Evolutionary conservation across 1,284 basidiomycete species (phyloP).

Genomic region (Pyrrhoderma noxium): DNA sequence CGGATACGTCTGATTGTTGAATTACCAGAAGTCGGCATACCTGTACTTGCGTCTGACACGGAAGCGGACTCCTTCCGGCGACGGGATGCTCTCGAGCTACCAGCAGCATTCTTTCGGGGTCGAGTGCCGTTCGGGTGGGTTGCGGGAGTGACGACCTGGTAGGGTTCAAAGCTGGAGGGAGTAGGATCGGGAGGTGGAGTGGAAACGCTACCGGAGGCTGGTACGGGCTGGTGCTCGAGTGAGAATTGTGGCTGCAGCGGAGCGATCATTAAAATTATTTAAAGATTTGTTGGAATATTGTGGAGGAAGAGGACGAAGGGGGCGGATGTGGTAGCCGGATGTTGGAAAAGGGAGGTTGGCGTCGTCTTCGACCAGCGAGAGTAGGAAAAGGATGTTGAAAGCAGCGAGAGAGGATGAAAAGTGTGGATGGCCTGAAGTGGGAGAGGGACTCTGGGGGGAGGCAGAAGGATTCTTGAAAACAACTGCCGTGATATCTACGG

Average conservation of each 20-base stretch:
- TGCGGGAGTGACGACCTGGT: conserved; percentile 23
- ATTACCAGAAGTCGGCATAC: conserved; percentile 31
- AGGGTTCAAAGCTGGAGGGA: conserved; percentile 1
- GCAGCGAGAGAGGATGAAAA: conserved; percentile 3
- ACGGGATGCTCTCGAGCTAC: conserved; percentile 46
- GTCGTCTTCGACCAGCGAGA: conserved; percentile 15
- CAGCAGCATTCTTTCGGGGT: conserved; percentile 26
- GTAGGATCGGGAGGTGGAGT: conserved; percentile 8
- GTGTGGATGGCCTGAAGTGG: background rate
- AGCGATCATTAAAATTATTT: conserved; percentile 10
- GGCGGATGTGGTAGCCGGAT: background rate
- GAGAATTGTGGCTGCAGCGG: conserved; percentile 28
- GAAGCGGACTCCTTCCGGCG: conserved; percentile 38
- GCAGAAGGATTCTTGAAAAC: conserved; percentile 1
- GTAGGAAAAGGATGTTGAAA: background rate
- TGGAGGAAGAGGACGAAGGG: background rate
- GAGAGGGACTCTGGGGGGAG: background rate
- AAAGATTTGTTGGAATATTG: background rate
- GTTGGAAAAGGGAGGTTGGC: background rate
- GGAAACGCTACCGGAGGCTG: background rate
- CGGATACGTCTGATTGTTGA: conserved; percentile 21
- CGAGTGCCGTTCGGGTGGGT: conserved; percentile 21
- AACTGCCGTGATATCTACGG: conserved; percentile 10
- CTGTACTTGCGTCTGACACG: conserved; percentile 38
- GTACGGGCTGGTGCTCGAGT: conserved; percentile 25